Percentiles rank a stretch among this genome's conserved stretches.
phyloP scores from a whole-genome alignment of 495 filamentous ascomycete genomes.

The Aspergillus sclerotioniger region DNA sequence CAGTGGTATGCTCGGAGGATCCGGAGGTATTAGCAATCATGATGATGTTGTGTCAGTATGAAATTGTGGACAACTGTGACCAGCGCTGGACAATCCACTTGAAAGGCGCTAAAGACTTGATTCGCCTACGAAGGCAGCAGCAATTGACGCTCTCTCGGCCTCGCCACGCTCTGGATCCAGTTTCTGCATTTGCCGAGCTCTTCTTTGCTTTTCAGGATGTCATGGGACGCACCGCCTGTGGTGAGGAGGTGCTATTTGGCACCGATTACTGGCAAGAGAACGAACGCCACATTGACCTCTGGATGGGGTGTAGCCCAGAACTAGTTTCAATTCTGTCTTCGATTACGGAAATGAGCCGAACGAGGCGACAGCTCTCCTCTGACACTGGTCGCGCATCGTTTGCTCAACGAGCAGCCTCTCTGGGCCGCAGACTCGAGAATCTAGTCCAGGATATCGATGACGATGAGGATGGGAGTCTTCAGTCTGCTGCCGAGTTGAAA shows the following conservation, averaged over 20 bases:
- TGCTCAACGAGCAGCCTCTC: constrained; percentile 28
- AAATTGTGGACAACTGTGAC: constrained; percentile 47
- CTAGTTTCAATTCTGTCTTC: constrained; percentile 39
- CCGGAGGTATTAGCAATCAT: constrained; percentile 43
- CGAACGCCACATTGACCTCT: constrained; percentile 36
- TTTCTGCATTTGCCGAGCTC: constrained; percentile 39
- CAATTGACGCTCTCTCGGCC: constrained; percentile 12
- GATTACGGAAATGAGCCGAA: constrained; percentile 44
- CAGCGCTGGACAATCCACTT: constrained; percentile 45
- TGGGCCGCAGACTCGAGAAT: constrained; percentile 30
- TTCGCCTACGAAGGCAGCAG: constrained; percentile 35
- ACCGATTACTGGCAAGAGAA: constrained; percentile 43
- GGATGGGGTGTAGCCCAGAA: constrained; percentile 49
- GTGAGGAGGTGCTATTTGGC: constrained; percentile 38
- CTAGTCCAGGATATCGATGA: constrained; percentile 37
- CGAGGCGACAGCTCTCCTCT: constrained; percentile 27
- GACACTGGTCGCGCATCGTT: constrained; percentile 25
- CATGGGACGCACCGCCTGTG: constrained; percentile 48
- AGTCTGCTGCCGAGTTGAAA: constrained; percentile 40
- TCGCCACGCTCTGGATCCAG: constrained; percentile 22
- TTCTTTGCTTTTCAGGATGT: constrained; percentile 51
- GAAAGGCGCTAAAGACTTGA: constrained; percentile 44
- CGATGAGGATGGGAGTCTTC: constrained; percentile 32
- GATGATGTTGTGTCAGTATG: constrained; percentile 48
- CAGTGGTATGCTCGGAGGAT: constrained; percentile 25